Percentiles rank a stretch among this genome's conserved stretches.
phyloP scores from a whole-genome alignment of 495 filamentous ascomycete genomes.

The Cladorrhinum samala region DNA sequence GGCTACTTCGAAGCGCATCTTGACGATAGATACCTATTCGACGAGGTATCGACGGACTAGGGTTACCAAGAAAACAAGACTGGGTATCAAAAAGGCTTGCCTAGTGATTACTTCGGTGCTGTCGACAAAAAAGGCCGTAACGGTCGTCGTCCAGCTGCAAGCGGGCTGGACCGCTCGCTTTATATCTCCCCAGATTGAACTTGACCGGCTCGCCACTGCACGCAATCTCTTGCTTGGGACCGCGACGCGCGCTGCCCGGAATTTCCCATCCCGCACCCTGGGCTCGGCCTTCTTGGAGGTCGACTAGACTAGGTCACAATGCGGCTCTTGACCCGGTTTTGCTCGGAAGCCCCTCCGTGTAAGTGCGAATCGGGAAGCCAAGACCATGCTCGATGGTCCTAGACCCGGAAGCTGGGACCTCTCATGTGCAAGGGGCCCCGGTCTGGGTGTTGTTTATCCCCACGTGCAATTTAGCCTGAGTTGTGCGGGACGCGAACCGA shows the following conservation, averaged over 20 bases:
- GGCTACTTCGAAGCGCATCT: constrained; percentile 20
- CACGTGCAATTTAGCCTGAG: constrained; percentile 20
- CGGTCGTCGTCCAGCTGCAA: too few relatives aligned
- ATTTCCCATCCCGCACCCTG: too few relatives aligned
- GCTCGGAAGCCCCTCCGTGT: constrained; percentile 19
- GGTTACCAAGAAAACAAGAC: not conserved
- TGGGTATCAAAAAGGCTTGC: not conserved
- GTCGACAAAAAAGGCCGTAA: not conserved
- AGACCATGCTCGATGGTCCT: constrained; percentile 1
- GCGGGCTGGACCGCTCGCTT: not conserved
- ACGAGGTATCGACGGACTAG: too few relatives aligned
- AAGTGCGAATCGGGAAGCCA: constrained; percentile 16
- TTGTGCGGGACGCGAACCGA: not conserved
- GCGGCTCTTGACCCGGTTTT: constrained; percentile 14
- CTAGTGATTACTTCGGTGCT: too few relatives aligned
- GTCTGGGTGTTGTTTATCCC: not conserved
- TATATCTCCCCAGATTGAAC: not conserved
- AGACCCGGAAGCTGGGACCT: constrained; percentile 10
- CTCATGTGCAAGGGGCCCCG: not conserved
- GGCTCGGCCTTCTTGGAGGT: too few relatives aligned
- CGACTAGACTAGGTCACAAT: not conserved
- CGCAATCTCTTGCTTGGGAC: constrained; percentile 2
- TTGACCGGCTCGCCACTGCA: not conserved
- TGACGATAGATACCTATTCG: too few relatives aligned
- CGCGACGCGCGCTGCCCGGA: too few relatives aligned